A percentile compares a stretch with the other conserved stretches of the same genome.
Conservation (phyloP, 176 grass and related monocot species). For the Olyra latifolia region DNA sequence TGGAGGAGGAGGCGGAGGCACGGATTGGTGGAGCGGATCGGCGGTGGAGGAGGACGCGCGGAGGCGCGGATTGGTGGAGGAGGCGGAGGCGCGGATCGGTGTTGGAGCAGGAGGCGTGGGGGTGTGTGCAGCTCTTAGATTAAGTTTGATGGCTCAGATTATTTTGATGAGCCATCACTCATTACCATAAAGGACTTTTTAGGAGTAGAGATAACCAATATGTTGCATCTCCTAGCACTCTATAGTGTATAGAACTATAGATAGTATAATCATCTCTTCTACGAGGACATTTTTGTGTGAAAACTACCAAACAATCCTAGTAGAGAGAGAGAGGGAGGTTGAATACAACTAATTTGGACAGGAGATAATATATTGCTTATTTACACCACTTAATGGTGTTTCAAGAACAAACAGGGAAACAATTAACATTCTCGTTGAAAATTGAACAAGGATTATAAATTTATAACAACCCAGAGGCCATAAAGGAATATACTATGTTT, state of each 20-base stretch:
- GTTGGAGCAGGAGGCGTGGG: no score
- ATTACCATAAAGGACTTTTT: no score
- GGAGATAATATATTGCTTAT: not conserved
- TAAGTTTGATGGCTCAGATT: no score
- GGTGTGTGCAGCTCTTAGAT: no score
- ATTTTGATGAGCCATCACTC: no score
- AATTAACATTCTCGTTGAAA: not conserved
- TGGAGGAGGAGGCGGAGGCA: no score
- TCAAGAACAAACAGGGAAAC: not conserved
- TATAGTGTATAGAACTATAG: slow-evolving; percentile 5
- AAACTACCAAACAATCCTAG: not conserved
- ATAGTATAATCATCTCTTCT: not conserved
- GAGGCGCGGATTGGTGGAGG: no score
- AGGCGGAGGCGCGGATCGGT: no score
- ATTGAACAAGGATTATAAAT: slow-evolving; percentile 1
- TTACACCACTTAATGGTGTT: not conserved
- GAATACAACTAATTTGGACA: not conserved
- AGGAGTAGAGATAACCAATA: not conserved
- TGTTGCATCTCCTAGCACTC: not conserved
- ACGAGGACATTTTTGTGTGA: not conserved
- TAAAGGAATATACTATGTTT: not conserved
- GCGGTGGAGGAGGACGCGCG: no score
- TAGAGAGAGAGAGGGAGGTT: not conserved
- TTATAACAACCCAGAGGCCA: not conserved
- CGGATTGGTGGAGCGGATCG: no score